A percentile compares a stretch with the other conserved stretches of the same genome.
Conservation (phyloP, 352 stramenopile species). For the Peronospora destructor region DNA sequence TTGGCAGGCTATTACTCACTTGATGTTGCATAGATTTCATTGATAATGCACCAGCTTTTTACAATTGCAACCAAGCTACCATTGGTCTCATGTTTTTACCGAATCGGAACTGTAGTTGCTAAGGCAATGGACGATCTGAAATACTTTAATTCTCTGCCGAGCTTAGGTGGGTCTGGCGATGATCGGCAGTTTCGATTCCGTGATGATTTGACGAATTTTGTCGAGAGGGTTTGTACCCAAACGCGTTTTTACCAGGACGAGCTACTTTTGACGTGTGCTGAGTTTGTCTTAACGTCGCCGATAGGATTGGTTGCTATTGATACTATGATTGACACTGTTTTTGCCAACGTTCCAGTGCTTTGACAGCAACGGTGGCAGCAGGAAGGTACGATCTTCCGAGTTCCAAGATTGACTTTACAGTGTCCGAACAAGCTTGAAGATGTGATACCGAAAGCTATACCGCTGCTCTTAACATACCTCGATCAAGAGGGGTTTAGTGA, state of each 20-base stretch:
- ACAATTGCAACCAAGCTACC: constrained; percentile 25
- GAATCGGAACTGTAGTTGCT: constrained; percentile 42
- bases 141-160: constrained; percentile 19
- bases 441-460: constrained; percentile 36
- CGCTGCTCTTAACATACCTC: constrained; percentile 47
- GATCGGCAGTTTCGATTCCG: constrained; percentile 8
- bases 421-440: constrained; percentile 24
- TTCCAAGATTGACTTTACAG: constrained; percentile 41
- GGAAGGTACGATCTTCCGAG: constrained; percentile 60
- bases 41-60: constrained; percentile 33
- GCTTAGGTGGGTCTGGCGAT: not conserved
- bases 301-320: constrained; percentile 30
- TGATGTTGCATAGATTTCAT: constrained; percentile 23
- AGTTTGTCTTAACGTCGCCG: constrained; percentile 56
- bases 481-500: constrained; percentile 30
- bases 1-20: constrained; percentile 3
- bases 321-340: constrained; percentile 21
- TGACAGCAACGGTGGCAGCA: constrained; percentile 49
- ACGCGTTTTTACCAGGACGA: constrained; percentile 75
- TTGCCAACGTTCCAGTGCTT: constrained; percentile 55
- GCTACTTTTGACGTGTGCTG: constrained; percentile 47
- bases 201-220: constrained; percentile 38
- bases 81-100: constrained; percentile 58
- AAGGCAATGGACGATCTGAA: constrained; percentile 20
- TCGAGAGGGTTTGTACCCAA: constrained; percentile 36